Conservation (phyloP, 192 early-diverging fungal genomes). For the Chytriomyces hyalinus region DNA sequence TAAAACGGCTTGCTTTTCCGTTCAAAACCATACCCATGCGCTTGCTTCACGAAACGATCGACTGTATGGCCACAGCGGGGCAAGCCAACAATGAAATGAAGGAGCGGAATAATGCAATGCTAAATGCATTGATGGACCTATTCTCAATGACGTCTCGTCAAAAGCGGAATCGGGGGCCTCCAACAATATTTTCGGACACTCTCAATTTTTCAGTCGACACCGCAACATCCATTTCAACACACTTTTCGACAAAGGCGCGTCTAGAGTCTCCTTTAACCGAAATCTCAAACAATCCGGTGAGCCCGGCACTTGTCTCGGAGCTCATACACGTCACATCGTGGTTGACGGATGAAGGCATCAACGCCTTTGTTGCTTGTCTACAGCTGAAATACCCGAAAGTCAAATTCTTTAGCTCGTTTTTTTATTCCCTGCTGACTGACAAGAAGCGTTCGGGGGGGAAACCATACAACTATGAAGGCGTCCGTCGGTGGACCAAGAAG, state of each 20-base stretch:
- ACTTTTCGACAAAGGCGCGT: neutral
- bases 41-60: too few relatives aligned
- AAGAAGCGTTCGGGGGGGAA: neutral
- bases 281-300: slow-evolving; percentile 38
- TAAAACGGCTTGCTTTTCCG: too few relatives aligned
- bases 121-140: too few relatives aligned
- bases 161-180: too few relatives aligned
- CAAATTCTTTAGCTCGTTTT: slow-evolving; percentile 42
- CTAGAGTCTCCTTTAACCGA: slow-evolving; percentile 15
- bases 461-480: slow-evolving; percentile 31
- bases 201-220: too few relatives aligned
- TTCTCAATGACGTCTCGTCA: too few relatives aligned
- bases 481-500: slow-evolving; percentile 39
- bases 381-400: slow-evolving; percentile 11
- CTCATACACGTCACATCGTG: slow-evolving; percentile 26
- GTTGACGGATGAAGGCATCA: slow-evolving; percentile 43
- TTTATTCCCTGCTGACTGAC: slow-evolving; percentile 32
- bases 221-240: neutral
- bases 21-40: too few relatives aligned
- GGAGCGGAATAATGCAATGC: too few relatives aligned
- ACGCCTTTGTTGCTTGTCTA: slow-evolving; percentile 36
- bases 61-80: too few relatives aligned
- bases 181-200: too few relatives aligned
- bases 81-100: too few relatives aligned
- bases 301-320: neutral